Conservation (phyloP, 1,139 yeast species). For the Blastobotrys proliferans region DNA sequence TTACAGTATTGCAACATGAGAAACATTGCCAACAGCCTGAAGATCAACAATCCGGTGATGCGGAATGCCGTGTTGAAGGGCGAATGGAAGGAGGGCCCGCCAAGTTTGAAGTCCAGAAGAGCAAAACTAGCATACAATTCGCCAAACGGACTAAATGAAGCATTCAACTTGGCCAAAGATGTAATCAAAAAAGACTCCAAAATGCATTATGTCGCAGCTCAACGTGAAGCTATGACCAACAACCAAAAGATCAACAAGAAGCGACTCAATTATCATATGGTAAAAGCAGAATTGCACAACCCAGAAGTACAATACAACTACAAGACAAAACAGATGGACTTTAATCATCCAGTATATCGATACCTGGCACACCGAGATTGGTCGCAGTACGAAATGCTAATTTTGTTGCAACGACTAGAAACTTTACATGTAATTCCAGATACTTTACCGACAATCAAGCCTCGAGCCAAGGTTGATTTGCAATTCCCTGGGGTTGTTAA, state of each 20-base stretch:
- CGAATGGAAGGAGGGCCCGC: conserved; percentile 43
- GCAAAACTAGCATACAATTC: conserved; percentile 54
- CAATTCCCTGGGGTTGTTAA: conserved; percentile 67
- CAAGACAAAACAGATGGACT: conserved; percentile 47
- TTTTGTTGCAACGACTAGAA: conserved; percentile 86
- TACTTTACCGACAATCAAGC: conserved; percentile 85
- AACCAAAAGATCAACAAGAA: conserved; percentile 12
- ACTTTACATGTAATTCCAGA: conserved; percentile 85
- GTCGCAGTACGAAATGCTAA: conserved; percentile 63
- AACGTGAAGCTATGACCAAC: conserved; percentile 26
- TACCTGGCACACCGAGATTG: conserved; percentile 64
- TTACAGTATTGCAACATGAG: too few relatives aligned
- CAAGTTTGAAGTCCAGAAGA: conserved; percentile 42
- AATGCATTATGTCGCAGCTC: conserved; percentile 32
- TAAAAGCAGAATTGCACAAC: conserved; percentile 61
- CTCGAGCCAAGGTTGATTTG: conserved; percentile 69
- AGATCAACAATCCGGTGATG: conserved; percentile 30
- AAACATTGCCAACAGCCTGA: too few relatives aligned
- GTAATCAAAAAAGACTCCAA: conserved; percentile 47
- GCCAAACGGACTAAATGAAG: conserved; percentile 66
- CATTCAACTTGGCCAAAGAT: conserved; percentile 65
- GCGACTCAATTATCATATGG: conserved; percentile 30
- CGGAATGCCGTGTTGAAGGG: conserved; percentile 37
- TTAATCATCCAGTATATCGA: conserved; percentile 75
- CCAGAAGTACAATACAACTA: conserved; percentile 81